Evolutionary conservation across 164 flowering plant species (phyloP), one percentile per base, ranked within the genome.

Genomic region (Aristolochia fimbriata): DNA sequence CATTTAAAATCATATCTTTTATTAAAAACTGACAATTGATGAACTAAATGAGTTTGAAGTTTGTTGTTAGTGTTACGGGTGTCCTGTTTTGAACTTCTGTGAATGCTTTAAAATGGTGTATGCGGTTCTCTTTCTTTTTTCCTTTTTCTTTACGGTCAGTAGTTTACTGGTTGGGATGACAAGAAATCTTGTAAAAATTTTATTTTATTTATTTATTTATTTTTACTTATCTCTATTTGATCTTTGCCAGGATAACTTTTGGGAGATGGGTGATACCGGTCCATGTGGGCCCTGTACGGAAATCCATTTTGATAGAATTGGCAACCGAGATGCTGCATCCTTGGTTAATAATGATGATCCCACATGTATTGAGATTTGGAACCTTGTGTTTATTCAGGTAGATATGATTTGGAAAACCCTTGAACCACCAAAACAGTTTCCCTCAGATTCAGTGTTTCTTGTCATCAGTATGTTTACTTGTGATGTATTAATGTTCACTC

Each of bases 181-280:
- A 37, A 37, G 8, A 37, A 37, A 37, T 3, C 43, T 37, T 0
- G 43, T 37, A 6, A 37, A n/a, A n/a, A n/a, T n/a, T n/a, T n/a
- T n/a, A n/a, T n/a, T n/a, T n/a, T n/a, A n/a, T n/a, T n/a, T n/a
- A n/a, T n/a, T n/a, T n/a, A n/a, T n/a, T 6, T 10, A 37, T 37
- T 37, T 37, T 37, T 37, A 3, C 9, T 3, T 1, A 7, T 37
- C 30, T 30, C 17, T 31, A 12, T 53, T 48, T 47, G 21, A 41
- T 20, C 22, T 17, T 37, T 49, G 15, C 30, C 67, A 93, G 99
- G 99, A 94, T 65, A 94, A 94, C 68, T 94, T 94, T 57, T 94
- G 97, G 99, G 99, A 94, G 85, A 94, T 94, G 97, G 97, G 99
- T 61, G 99, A 91, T 67, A 86, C 97, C 51, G 99, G 99, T 65